Evolutionary conservation across 441 rosid species (phyloP), one percentile per base, ranked within the genome.

Genomic region (Mallotus repandus): DNA sequence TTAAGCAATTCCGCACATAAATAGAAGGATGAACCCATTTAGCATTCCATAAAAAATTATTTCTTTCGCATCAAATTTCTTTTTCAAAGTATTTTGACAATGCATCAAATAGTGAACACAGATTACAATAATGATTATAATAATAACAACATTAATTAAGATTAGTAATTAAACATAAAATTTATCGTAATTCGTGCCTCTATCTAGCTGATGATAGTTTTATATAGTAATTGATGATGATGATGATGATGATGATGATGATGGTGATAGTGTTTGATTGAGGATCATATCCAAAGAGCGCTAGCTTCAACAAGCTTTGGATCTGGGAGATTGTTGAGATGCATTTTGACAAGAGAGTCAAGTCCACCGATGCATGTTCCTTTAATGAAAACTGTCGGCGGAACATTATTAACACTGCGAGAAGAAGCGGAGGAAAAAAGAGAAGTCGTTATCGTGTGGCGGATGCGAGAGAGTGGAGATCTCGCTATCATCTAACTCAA

Each of bases 261-360:
- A n/a, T n/a, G n/a, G n/a, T n/a, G n/a, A n/a, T n/a, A n/a, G n/a
- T n/a, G n/a, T n/a, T n/a, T n/a, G n/a, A 32, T 14, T 16, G 9
- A n/a, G 13, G 9, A 53, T 88, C 88, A 84, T 89, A 87, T 91
- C 90, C 86, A 89, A 70, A 91, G 92, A 71, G 87, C 96, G 73
- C 97, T 96, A 64, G 89, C 89, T 82, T 88, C 89, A 67, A 88
- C 92, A 50, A 91, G 94, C 88, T 81, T 91, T n/a, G 94, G 98
- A 49, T 91, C 90, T 66, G 91, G 98, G 76, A 81, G 88, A 77
- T 93, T 94, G 77, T 92, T 85, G 69, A 94, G 85, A 72, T 94
- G 98, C 58, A 94, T 91, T 10, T 87, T 97, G 22, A 94, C 85
- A 46, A 94, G 97, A 46, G 97, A 90, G 78, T 91, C 98, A 7